These are phyloP conservation scores for Ananas comosus DNA, from an alignment of 176 grass and related monocot species.

Conservation along the genomic window DNA sequence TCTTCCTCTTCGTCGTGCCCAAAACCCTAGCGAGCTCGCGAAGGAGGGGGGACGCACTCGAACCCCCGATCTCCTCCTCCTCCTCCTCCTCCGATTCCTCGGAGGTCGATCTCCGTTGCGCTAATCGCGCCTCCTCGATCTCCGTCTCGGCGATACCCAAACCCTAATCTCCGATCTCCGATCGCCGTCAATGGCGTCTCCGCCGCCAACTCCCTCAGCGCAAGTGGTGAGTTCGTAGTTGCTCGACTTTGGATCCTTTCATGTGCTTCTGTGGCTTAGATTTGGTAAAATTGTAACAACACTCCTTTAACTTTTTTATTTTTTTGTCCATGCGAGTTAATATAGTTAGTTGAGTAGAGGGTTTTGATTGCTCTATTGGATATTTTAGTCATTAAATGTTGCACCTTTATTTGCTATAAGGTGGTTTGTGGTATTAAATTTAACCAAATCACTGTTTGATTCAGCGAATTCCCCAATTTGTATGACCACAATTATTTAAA, in stretches of 20 bases:
- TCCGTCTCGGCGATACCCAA: neutral
- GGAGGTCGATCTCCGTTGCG: neutral
- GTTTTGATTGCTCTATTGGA: neutral
- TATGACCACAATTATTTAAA: constrained; percentile 4
- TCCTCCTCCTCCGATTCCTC: neutral
- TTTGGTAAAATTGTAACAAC: neutral
- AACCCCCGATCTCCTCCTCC: neutral
- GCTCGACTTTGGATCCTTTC: neutral
- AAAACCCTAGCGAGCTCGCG: neutral
- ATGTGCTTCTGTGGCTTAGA: neutral
- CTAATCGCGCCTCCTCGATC: neutral
- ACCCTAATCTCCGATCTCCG: neutral
- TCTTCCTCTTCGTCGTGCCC: neutral
- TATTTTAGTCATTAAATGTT: neutral
- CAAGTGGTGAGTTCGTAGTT: constrained; percentile 53
- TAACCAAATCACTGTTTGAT: neutral
- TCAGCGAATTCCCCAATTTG: neutral
- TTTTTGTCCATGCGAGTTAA: no score
- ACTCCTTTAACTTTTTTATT: neutral
- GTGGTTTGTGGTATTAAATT: no score
- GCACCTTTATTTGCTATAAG: neutral
- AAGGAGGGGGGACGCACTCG: neutral
- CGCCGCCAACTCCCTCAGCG: constrained; percentile 39
- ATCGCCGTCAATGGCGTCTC: constrained; percentile 40
- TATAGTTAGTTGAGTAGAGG: no score